Conservation (phyloP, 768 basidiomycete genomes). For the Collybia sp. region DNA sequence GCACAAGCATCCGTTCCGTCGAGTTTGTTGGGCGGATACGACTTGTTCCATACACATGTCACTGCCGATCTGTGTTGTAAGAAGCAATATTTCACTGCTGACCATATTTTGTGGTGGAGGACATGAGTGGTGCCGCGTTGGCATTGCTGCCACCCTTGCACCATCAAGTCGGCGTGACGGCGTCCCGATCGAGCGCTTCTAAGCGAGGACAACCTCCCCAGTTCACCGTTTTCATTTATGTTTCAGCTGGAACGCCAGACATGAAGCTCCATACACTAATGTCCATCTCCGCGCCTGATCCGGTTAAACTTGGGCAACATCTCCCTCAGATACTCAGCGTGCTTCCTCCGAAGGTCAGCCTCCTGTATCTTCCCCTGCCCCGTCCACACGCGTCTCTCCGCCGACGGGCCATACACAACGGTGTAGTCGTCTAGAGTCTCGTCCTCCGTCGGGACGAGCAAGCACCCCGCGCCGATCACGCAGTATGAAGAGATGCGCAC, state of each 20-base stretch:
- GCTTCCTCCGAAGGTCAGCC: constrained; percentile 77
- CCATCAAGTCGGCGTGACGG: no score
- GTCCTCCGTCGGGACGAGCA: constrained; percentile 74
- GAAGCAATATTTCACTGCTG: no score
- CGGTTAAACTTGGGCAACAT: constrained; percentile 90
- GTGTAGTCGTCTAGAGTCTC: constrained; percentile 81
- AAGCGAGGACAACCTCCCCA: no score
- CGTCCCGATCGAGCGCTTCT: no score
- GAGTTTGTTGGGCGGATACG: no score
- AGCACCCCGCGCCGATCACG: constrained; percentile 75
- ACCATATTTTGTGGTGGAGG: no score
- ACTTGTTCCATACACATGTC: no score
- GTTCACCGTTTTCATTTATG: constrained; percentile 11
- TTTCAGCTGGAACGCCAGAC: constrained; percentile 13
- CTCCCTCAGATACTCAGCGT: constrained; percentile 87
- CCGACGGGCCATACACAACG: constrained; percentile 73
- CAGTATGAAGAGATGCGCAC: constrained; percentile 78
- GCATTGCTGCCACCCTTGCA: no score
- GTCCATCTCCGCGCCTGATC: constrained; percentile 53
- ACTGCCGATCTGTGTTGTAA: no score
- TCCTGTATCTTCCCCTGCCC: constrained; percentile 83
- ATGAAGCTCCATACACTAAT: constrained; percentile 10
- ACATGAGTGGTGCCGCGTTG: no score
- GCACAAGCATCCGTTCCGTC: no score
- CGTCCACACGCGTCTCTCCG: constrained; percentile 79